A percentile compares a stretch with the other conserved stretches of the same genome.
Conservation (phyloP, 768 basidiomycete genomes). For the Podaxis mareebaensis region DNA sequence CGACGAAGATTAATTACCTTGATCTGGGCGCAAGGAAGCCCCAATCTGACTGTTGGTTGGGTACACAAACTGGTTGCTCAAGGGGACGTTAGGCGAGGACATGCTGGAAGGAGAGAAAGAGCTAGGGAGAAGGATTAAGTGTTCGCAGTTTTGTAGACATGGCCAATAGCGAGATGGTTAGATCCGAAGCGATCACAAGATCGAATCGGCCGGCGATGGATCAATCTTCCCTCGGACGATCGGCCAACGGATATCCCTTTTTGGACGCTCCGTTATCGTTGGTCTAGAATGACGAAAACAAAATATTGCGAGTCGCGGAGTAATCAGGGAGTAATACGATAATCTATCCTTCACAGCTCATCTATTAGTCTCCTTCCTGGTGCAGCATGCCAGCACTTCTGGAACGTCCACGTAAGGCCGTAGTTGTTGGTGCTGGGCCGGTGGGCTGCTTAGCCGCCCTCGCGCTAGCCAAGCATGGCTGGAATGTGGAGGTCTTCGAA, state of each 20-base stretch:
- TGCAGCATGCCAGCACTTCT: slow-evolving; percentile 16
- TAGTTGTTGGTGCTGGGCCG: slow-evolving; percentile 86
- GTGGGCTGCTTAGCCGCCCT: slow-evolving; percentile 93
- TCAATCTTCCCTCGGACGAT: slow-evolving; percentile 4
- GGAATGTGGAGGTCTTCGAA: slow-evolving; percentile 81
- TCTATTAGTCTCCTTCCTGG: slow-evolving; percentile 16
- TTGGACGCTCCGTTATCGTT: slow-evolving; percentile 8
- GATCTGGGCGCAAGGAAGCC: slow-evolving; percentile 37
- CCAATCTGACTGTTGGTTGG: slow-evolving; percentile 56
- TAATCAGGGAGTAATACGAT: slow-evolving; percentile 4
- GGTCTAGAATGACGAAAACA: slow-evolving; percentile 6
- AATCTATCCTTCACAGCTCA: not conserved
- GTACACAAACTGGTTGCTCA: slow-evolving; percentile 55
- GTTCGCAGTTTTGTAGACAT: not conserved
- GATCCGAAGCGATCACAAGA: slow-evolving; percentile 13
- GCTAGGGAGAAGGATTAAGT: not conserved
- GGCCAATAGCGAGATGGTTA: slow-evolving; percentile 1
- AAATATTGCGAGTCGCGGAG: slow-evolving; percentile 8
- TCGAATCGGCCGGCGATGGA: slow-evolving; percentile 14
- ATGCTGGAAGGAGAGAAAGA: slow-evolving; percentile 16
- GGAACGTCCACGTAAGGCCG: slow-evolving; percentile 41
- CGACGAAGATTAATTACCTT: slow-evolving; percentile 30
- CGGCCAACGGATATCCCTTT: slow-evolving; percentile 6
- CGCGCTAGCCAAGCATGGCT: slow-evolving; percentile 83
- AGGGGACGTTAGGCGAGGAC: slow-evolving; percentile 32